Evolutionary conservation across 2,329 filamentous ascomycete genomes (phyloP).

Genomic region (Trichoderma simmonsii): DNA sequence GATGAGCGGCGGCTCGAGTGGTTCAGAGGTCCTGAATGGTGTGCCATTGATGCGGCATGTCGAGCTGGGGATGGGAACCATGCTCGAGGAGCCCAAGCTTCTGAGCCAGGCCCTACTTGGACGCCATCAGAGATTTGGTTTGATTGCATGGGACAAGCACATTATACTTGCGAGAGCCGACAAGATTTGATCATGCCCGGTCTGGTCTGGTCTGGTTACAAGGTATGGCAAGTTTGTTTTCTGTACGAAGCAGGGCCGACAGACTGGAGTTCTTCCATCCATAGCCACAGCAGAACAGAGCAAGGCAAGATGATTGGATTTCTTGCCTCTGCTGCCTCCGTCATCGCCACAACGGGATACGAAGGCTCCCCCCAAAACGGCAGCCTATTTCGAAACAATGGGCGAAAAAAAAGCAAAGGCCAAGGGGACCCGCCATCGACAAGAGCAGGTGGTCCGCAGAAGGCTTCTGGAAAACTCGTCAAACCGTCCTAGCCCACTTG

Average conservation of each 20-base stretch:
- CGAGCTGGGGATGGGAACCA: slow-evolving; percentile 15
- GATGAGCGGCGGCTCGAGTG: background rate
- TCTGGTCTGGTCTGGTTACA: background rate
- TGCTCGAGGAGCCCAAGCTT: slow-evolving; percentile 6
- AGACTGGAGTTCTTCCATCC: background rate
- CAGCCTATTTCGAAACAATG: background rate
- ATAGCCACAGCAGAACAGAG: background rate
- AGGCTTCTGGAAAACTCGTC: slow-evolving; percentile 14
- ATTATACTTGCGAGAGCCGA: background rate
- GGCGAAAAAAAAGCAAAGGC: background rate
- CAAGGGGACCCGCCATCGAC: background rate
- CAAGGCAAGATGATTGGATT: background rate
- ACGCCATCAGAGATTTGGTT: background rate
- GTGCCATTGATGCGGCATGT: slow-evolving; percentile 15
- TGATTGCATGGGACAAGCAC: background rate
- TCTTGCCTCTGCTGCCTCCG: background rate
- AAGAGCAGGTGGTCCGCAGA: background rate
- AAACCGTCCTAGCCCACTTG: slow-evolving; percentile 11
- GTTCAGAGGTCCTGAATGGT: background rate
- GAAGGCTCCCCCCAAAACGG: background rate
- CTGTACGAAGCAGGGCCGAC: background rate
- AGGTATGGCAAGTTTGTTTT: background rate
- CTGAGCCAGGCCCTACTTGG: background rate
- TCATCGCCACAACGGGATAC: background rate
- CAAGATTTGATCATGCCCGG: background rate